A percentile compares a stretch with the other conserved stretches of the same genome.
These are phyloP conservation scores for Gnomoniopsis smithogilvyi DNA, from an alignment of 2,329 filamentous ascomycete genomes.

Conservation along the genomic window DNA sequence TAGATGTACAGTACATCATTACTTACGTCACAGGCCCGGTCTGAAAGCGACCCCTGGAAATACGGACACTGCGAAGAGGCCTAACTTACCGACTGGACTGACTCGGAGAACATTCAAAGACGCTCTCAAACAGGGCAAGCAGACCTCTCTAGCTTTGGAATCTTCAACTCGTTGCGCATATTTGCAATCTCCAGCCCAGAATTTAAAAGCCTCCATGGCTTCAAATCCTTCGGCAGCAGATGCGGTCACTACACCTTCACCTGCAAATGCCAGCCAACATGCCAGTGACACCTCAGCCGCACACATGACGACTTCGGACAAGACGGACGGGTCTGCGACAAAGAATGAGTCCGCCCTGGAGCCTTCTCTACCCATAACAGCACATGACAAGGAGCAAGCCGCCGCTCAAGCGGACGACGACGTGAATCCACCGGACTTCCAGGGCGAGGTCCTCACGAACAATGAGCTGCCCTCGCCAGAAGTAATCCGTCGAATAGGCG, in stretches of 20 bases:
- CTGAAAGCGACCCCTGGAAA: not conserved
- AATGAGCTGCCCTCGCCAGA: constrained; percentile 51
- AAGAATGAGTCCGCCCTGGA: not conserved
- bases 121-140: not conserved
- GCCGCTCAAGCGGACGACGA: constrained; percentile 13
- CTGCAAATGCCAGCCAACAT: not conserved
- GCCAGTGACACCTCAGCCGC: not conserved
- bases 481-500: constrained; percentile 48
- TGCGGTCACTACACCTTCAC: not conserved
- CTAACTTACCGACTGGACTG: not conserved
- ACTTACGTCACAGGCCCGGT: not conserved
- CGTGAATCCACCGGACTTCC: constrained; percentile 44
- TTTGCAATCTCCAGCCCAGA: not conserved
- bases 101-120: not conserved
- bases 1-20: not conserved
- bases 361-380: not conserved
- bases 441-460: constrained; percentile 52
- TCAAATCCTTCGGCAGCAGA: not conserved
- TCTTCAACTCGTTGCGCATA: not conserved
- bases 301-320: not conserved
- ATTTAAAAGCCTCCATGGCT: not conserved
- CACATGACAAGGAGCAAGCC: constrained; percentile 12
- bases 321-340: not conserved
- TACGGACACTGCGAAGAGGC: not conserved
- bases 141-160: not conserved